phyloP scores from a whole-genome alignment of 2,329 filamentous ascomycete genomes.

The Aspergillus sp. region DNA sequence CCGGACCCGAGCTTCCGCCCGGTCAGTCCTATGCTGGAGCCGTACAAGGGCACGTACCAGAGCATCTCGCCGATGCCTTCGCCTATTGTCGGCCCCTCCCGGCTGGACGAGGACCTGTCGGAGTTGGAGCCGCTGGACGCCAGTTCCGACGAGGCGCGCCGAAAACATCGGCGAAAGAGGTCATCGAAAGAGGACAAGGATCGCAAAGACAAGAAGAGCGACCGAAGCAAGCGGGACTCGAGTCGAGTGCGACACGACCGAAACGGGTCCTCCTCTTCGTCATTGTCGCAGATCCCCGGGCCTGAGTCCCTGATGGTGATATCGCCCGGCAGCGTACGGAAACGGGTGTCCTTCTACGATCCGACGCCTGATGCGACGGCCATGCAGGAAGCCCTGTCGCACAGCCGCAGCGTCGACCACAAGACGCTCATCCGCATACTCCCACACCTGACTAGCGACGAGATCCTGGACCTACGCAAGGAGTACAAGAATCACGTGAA shows the following conservation, averaged over 20 bases:
- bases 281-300: slow-evolving; percentile 15
- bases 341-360: slow-evolving; percentile 77
- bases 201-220: slow-evolving; percentile 27
- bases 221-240: slow-evolving; percentile 23
- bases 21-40: slow-evolving; percentile 81
- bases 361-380: slow-evolving; percentile 73
- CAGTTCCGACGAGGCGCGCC: slow-evolving; percentile 26
- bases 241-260: slow-evolving; percentile 25
- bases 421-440: slow-evolving; percentile 78
- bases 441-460: slow-evolving; percentile 79
- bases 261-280: slow-evolving; percentile 21
- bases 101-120: slow-evolving; percentile 54
- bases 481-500: slow-evolving; percentile 93
- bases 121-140: slow-evolving; percentile 48
- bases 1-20: slow-evolving; percentile 55
- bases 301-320: slow-evolving; percentile 42
- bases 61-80: slow-evolving; percentile 93
- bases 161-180: slow-evolving; percentile 26
- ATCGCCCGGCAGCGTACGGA: slow-evolving; percentile 50
- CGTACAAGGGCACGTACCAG: slow-evolving; percentile 92
- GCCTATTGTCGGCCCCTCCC: slow-evolving; percentile 62
- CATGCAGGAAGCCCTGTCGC: slow-evolving; percentile 72
- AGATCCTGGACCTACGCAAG: slow-evolving; percentile 78
- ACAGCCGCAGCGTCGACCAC: slow-evolving; percentile 65
- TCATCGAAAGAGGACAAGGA: slow-evolving; percentile 30